Percentiles rank a stretch among this genome's conserved stretches.
Conservation (phyloP, 169 alveolate genomes). For the Plasmodium gaboni region DNA sequence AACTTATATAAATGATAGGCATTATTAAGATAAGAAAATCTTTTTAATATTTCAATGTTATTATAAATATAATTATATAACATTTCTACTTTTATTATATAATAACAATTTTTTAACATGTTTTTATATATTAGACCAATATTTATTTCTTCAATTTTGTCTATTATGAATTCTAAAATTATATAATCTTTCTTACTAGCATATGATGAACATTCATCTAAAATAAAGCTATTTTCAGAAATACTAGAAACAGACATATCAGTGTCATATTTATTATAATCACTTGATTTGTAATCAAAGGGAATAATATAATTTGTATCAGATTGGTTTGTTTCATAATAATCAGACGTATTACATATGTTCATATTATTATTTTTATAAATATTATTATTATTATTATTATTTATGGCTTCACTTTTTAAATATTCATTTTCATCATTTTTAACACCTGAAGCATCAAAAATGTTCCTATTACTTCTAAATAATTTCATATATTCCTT, state of each 20-base stretch:
- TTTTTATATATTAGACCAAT: conserved; percentile 39
- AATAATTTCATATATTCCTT: conserved; percentile 27
- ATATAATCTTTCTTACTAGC: conserved; percentile 26
- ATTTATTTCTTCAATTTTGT: conserved; percentile 42
- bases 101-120: conserved; percentile 58
- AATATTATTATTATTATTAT: not conserved
- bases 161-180: conserved; percentile 57
- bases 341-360: not conserved
- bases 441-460: conserved; percentile 34
- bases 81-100: conserved; percentile 66
- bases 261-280: conserved; percentile 7
- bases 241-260: conserved; percentile 3
- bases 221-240: conserved; percentile 38
- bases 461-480: conserved; percentile 53
- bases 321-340: no score
- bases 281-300: conserved; percentile 14
- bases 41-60: conserved; percentile 20
- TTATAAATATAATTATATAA: conserved; percentile 69
- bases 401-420: not conserved
- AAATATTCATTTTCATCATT: conserved; percentile 6
- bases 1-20: conserved; percentile 52
- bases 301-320: no score
- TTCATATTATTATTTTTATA: not conserved
- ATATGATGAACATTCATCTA: conserved; percentile 34
- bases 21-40: conserved; percentile 59